Conservation (phyloP, 805 yeast species). For the Yamadazyma philogaea region DNA sequence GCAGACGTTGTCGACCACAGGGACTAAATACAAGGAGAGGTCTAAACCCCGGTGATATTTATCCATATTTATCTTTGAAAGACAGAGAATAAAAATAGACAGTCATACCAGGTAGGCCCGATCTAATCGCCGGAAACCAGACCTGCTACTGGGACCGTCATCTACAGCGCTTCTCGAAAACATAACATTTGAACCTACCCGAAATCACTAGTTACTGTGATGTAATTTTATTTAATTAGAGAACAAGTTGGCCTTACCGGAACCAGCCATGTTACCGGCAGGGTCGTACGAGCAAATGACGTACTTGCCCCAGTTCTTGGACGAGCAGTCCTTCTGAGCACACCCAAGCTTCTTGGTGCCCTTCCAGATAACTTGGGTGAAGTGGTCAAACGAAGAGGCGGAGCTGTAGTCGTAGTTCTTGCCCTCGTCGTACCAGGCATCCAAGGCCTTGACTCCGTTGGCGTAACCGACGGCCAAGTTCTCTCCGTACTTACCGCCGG, state of each 20-base stretch:
- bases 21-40: no score
- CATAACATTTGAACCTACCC: neutral
- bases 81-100: no score
- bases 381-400: conserved; percentile 52
- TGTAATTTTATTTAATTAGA: neutral
- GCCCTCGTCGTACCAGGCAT: conserved; percentile 43
- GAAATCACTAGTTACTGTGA: no score
- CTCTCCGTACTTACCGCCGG: conserved; percentile 41
- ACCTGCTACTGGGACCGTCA: no score
- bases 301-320: conserved; percentile 49
- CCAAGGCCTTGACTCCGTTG: conserved; percentile 28
- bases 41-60: no score
- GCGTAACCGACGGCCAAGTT: conserved; percentile 39
- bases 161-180: neutral
- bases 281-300: conserved; percentile 73
- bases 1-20: no score
- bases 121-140: no score
- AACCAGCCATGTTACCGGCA: conserved; percentile 66
- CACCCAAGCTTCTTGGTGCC: conserved; percentile 64
- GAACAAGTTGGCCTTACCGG: conserved; percentile 20
- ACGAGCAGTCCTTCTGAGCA: conserved; percentile 58
- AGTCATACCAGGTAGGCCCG: no score
- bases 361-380: conserved; percentile 79
- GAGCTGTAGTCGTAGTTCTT: conserved; percentile 25
- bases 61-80: no score